A percentile compares a stretch with the other conserved stretches of the same genome.
Conservation (phyloP, 2,329 filamentous ascomycete genomes). For the Colletotrichum sp. region DNA sequence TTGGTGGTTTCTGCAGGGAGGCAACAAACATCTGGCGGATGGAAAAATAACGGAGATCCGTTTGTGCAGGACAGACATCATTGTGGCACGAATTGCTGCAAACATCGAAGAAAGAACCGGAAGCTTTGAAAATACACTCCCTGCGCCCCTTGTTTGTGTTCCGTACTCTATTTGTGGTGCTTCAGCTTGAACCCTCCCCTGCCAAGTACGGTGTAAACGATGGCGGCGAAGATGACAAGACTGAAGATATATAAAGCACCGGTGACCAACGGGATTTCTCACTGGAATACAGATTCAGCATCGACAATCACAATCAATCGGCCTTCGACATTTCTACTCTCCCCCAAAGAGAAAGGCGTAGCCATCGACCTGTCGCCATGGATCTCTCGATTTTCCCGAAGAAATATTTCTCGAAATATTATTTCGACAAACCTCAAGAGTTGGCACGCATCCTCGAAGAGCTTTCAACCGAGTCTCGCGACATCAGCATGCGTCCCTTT, state of each 20-base stretch:
- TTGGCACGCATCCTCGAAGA: neutral
- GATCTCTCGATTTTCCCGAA: neutral
- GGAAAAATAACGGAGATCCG: neutral
- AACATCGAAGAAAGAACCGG: neutral
- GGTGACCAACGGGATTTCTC: neutral
- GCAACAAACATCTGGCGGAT: neutral
- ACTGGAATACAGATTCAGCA: neutral
- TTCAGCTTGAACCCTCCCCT: neutral
- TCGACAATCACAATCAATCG: neutral
- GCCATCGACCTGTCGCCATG: neutral
- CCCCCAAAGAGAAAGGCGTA: neutral
- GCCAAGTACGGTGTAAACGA: neutral
- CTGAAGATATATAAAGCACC: neutral
- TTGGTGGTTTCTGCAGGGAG: neutral
- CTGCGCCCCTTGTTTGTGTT: neutral
- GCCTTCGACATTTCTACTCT: neutral
- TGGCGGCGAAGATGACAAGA: neutral
- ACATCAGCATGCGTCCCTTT: neutral
- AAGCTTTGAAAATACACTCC: neutral
- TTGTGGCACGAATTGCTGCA: fast-evolving
- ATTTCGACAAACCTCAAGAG: neutral
- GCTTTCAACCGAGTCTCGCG: neutral
- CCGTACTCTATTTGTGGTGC: neutral
- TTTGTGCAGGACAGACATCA: neutral
- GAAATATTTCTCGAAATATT: neutral